These are phyloP conservation scores for Termitomyces sp. DNA, from an alignment of 768 basidiomycete genomes.

Conservation along the genomic window DNA sequence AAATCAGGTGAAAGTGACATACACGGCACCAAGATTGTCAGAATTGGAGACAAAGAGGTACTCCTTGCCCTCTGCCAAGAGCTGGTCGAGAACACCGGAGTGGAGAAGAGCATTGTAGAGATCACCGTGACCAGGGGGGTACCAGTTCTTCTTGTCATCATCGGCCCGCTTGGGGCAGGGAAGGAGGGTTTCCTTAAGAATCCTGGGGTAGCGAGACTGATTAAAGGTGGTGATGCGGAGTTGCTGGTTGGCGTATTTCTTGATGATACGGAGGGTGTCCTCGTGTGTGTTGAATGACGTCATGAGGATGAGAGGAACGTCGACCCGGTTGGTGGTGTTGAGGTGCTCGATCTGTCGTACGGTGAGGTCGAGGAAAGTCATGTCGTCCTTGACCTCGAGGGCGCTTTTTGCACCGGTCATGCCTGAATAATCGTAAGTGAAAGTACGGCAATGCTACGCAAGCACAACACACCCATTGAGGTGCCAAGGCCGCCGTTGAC, in stretches of 20 bases:
- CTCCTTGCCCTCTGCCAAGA: constrained; percentile 89
- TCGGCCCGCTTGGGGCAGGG: constrained; percentile 74
- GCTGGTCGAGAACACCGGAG: constrained; percentile 86
- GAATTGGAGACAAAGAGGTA: constrained; percentile 98
- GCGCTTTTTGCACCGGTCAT: constrained; percentile 89
- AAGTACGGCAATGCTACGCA: background rate
- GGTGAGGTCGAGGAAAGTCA: constrained; percentile 95
- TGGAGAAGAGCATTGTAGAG: constrained; percentile 89
- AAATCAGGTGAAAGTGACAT: constrained; percentile 20
- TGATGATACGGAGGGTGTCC: constrained; percentile 92
- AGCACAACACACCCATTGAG: constrained; percentile 61
- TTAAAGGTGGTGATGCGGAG: constrained; percentile 90
- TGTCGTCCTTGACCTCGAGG: constrained; percentile 94
- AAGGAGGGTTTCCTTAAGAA: constrained; percentile 83
- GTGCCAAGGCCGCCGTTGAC: constrained; percentile 92
- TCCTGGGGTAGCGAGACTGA: constrained; percentile 92
- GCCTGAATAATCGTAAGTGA: constrained; percentile 31
- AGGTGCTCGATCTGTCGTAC: constrained; percentile 96
- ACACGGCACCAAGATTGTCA: constrained; percentile 93
- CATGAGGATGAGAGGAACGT: constrained; percentile 98
- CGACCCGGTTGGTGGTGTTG: constrained; percentile 76
- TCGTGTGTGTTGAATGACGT: constrained; percentile 98
- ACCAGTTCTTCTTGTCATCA: constrained; percentile 91
- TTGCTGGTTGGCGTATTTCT: constrained; percentile 94
- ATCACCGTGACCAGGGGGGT: constrained; percentile 96